These are phyloP conservation scores for Fusarium succisae DNA, from an alignment of 2,329 filamentous ascomycete species.

Conservation along the genomic window DNA sequence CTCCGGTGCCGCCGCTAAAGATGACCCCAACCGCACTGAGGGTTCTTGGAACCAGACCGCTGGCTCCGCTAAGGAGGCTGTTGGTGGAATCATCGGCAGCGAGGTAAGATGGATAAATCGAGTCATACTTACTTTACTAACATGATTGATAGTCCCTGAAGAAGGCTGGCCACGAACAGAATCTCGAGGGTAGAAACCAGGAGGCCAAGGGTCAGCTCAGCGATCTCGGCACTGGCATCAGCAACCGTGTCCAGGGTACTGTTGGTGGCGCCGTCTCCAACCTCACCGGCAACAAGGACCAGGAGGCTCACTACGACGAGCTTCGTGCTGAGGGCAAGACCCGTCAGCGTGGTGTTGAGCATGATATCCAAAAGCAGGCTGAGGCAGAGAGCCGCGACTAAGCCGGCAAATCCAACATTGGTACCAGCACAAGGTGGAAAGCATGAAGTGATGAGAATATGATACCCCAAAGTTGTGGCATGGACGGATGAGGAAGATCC, in stretches of 20 bases:
- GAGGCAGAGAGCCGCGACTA: conserved; percentile 52
- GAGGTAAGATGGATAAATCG: conserved; percentile 59
- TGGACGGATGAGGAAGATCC: conserved; percentile 15
- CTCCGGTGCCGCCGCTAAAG: conserved; percentile 74
- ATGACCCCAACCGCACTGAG: conserved; percentile 75
- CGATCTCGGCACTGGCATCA: conserved; percentile 74
- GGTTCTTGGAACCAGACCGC: conserved; percentile 90
- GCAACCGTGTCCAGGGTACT: conserved; percentile 74
- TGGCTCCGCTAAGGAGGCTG: conserved; percentile 83
- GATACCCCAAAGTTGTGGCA: conserved; percentile 29
- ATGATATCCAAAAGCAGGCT: conserved; percentile 79
- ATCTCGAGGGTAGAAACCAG: conserved; percentile 79
- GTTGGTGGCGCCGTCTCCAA: conserved; percentile 77
- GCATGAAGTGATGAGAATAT: conserved; percentile 25
- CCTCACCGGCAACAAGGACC: conserved; percentile 74
- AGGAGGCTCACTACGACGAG: conserved; percentile 71
- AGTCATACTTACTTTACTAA: conserved; percentile 14
- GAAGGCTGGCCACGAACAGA: conserved; percentile 78
- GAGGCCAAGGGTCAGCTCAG: conserved; percentile 84
- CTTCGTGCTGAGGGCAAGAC: conserved; percentile 87
- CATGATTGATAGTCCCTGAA: conserved; percentile 66
- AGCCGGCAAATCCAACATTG: background rate
- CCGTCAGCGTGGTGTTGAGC: conserved; percentile 82
- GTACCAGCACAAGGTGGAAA: conserved; percentile 1
- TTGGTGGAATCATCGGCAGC: conserved; percentile 79